Base-by-base conservation (phyloP, 768 basidiomycete genomes). In the Pisolithus albus region DNA sequence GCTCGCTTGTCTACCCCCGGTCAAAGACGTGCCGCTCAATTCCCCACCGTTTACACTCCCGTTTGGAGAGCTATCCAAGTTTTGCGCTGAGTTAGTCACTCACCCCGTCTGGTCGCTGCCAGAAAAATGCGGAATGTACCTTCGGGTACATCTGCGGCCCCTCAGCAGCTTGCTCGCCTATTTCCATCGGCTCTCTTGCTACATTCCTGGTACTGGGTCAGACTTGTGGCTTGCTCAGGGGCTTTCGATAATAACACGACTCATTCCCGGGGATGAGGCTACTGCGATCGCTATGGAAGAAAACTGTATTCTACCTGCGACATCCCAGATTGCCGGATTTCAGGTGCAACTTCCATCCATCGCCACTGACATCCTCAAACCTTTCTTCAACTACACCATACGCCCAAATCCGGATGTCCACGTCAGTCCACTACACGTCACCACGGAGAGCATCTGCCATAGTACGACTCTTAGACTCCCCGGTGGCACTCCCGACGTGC, bases 241-340 rank as follows among this genome's bases (percentile, higher is more conserved):
- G 2, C 75, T 84, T 32, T 68, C 78, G 0, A 75, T 87, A 43
- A 57, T 88, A 1, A 57, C 68, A 13, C 69, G 76, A 32, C 70
- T 85, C 21, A 70, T 82, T 11, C 87, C 86, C 0, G 91, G 92
- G 11, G 87, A 94, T 56, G 92, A 94, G 62, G 78, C 78, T 1
- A 61, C 69, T 34, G 84, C 79, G 0, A 56, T 71, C 21, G 63
- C 62, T 21, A 68, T 80, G 49, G 52, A 82, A 21, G 64, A 57
- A 7, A 15, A 54, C 0, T 26, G 48, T 36, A 53, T 64, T 16
- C 45, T 49, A 0, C 45, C 52, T 8, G 55, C 64, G 39, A 60
- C 56, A 3, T 58, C 66, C 0, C 54, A 49, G 9, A 57, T 64
- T 1, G 28, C 51, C n/a, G 57, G 55, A 38, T 53, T 60, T 21